Percentiles rank a stretch among this genome's conserved stretches.
phyloP scores from a whole-genome alignment of 2,329 filamentous ascomycete genomes.

The Penicillium polonicum region DNA sequence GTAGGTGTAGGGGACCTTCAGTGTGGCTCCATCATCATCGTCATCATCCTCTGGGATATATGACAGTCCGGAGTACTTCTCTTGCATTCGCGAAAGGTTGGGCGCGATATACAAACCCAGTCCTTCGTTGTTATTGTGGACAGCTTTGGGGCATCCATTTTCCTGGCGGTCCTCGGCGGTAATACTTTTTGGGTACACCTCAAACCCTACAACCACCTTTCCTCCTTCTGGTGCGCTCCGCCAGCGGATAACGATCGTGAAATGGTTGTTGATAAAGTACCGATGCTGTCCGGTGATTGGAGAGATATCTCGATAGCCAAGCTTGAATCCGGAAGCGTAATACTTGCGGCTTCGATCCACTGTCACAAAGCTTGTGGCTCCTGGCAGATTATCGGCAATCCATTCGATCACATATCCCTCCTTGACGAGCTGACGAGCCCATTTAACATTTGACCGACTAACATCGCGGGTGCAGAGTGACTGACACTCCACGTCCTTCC shows the following conservation, averaged over 20 bases:
- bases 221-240: conserved; percentile 68
- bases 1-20: conserved; percentile 81
- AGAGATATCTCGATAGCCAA: conserved; percentile 71
- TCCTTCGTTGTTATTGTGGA: conserved; percentile 61
- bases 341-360: conserved; percentile 82
- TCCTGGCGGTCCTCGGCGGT: conserved; percentile 61
- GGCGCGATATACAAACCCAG: conserved; percentile 68
- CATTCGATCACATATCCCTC: conserved; percentile 86
- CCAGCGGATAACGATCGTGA: conserved; percentile 79
- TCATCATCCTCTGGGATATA: conserved; percentile 59
- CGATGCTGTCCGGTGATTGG: conserved; percentile 59
- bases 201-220: conserved; percentile 83
- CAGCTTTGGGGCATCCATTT: conserved; percentile 65
- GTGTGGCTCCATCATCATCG: conserved; percentile 61
- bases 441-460: conserved; percentile 62
- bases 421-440: conserved; percentile 69
- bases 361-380: conserved; percentile 83
- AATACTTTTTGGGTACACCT: conserved; percentile 86
- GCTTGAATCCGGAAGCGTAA: conserved; percentile 85
- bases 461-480: conserved; percentile 70
- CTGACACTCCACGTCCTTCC: conserved; percentile 69
- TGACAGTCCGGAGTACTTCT: conserved; percentile 59
- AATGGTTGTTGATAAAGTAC: conserved; percentile 83
- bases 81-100: conserved; percentile 57
- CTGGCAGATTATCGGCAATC: conserved; percentile 90